phyloP scores from a whole-genome alignment of 2,329 filamentous ascomycete genomes.

The Botrytis pseudocinerea region DNA sequence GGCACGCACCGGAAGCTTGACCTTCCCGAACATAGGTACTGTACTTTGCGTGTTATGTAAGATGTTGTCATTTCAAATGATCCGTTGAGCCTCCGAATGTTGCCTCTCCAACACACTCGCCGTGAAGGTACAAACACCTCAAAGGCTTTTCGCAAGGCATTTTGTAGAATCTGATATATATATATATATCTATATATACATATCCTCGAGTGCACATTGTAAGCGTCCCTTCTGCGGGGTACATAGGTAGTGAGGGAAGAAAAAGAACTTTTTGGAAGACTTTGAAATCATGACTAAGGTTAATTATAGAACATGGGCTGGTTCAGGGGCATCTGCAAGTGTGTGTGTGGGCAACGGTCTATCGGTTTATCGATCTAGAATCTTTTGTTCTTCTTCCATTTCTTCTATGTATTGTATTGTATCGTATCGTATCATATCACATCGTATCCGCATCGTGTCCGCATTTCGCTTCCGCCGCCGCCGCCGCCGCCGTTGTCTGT shows the following conservation, averaged over 20 bases:
- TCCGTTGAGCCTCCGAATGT: not conserved
- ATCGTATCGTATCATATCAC: not conserved
- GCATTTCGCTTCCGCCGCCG: not conserved
- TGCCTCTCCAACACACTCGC: not conserved
- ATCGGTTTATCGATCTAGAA: conserved; percentile 9
- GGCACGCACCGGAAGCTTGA: not conserved
- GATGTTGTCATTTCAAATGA: not conserved
- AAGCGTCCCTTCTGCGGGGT: not conserved
- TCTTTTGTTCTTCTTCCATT: not conserved
- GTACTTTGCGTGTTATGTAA: not conserved
- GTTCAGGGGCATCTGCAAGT: conserved; percentile 9
- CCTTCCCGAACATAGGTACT: not conserved
- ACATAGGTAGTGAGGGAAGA: not conserved
- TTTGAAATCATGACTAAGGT: not conserved
- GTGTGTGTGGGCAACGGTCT: not conserved
- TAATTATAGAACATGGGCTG: not conserved
- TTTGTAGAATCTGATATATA: not conserved
- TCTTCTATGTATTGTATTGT: not conserved
- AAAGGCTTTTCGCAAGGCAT: not conserved
- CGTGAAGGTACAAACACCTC: not conserved
- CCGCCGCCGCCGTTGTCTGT: not conserved
- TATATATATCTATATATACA: not conserved
- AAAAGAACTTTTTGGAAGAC: not conserved
- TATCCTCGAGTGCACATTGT: not conserved
- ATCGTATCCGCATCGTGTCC: not conserved